phyloP scores from a whole-genome alignment of 1,284 basidiomycete species.

The Chondrostereum purpureum region DNA sequence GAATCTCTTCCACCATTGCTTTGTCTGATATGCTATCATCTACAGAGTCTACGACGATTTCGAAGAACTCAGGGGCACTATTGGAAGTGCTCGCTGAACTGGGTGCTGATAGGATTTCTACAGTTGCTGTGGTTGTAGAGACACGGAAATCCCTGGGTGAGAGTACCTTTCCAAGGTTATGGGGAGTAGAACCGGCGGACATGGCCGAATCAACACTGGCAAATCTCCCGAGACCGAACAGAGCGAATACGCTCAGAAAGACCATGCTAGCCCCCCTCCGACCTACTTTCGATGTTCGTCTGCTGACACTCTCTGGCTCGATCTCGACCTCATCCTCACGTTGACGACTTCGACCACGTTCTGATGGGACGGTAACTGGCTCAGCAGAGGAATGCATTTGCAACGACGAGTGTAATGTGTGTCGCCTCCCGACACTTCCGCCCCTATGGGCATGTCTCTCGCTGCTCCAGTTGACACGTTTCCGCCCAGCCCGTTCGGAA shows the following conservation, averaged over 20 bases:
- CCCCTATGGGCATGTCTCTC: constrained; percentile 43
- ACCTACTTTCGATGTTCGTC: constrained; percentile 50
- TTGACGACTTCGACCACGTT: constrained; percentile 41
- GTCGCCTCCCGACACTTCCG: constrained; percentile 34
- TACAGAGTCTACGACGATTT: too few relatives aligned
- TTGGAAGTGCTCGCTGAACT: too few relatives aligned
- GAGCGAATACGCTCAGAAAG: constrained; percentile 62
- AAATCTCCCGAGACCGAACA: constrained; percentile 60
- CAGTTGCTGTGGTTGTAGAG: constrained; percentile 16
- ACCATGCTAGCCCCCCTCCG: constrained; percentile 64
- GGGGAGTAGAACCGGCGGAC: constrained; percentile 18
- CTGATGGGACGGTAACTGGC: constrained; percentile 20
- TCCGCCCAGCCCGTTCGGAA: constrained; percentile 55
- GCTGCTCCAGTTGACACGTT: constrained; percentile 61
- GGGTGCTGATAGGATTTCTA: too few relatives aligned
- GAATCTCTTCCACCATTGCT: too few relatives aligned
- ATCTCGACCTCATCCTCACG: constrained; percentile 27
- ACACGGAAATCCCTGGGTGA: constrained; percentile 11
- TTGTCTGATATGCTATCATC: too few relatives aligned
- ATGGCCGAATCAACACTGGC: constrained; percentile 24
- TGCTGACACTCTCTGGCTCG: constrained; percentile 19
- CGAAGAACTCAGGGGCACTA: too few relatives aligned
- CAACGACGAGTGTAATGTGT: constrained; percentile 23
- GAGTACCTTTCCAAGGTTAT: constrained; percentile 29
- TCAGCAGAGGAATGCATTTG: constrained; percentile 20